Percentiles rank a stretch among this genome's conserved stretches.
phyloP scores from a whole-genome alignment of 139 green algal genomes.

The Monoraphidium neglectum region DNA sequence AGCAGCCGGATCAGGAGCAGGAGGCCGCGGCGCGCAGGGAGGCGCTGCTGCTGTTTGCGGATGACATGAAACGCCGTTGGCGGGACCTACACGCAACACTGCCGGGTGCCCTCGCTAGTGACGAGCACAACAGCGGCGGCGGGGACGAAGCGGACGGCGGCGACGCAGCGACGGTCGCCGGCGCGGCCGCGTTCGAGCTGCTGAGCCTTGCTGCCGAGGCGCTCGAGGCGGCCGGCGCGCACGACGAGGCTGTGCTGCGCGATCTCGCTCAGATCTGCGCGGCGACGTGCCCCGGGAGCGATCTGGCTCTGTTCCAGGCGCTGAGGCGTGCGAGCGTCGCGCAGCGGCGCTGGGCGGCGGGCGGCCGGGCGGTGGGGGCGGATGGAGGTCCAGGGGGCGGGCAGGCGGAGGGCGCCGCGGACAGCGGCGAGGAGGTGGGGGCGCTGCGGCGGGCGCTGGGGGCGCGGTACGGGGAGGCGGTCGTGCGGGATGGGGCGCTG shows the following conservation, averaged over 20 bases:
- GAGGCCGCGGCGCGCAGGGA: no score
- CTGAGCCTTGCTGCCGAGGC: conserved; percentile 7
- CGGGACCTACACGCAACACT: not conserved
- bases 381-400: not conserved
- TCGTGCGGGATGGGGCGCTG: conserved; percentile 5
- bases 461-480: conserved; percentile 12
- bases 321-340: not conserved
- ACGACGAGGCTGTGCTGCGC: not conserved
- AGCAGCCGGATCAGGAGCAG: no score
- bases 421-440: not conserved
- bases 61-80: conserved; percentile 5
- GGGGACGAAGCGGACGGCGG: not conserved
- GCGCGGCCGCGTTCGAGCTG: conserved; percentile 15
- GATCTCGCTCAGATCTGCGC: not conserved
- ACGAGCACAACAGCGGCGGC: conserved; percentile 7
- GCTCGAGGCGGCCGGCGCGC: not conserved
- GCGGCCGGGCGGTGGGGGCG: not conserved
- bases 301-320: conserved; percentile 21
- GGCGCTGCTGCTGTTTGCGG: not conserved
- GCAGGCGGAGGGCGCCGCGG: not conserved
- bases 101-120: not conserved
- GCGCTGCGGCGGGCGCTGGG: not conserved
- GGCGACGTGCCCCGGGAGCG: not conserved
- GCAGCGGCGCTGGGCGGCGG: conserved; percentile 21
- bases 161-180: not conserved